Evolutionary conservation across 805 yeast species (phyloP), one percentile per base, ranked within the genome.

Genomic region (Starmerella apicola): DNA sequence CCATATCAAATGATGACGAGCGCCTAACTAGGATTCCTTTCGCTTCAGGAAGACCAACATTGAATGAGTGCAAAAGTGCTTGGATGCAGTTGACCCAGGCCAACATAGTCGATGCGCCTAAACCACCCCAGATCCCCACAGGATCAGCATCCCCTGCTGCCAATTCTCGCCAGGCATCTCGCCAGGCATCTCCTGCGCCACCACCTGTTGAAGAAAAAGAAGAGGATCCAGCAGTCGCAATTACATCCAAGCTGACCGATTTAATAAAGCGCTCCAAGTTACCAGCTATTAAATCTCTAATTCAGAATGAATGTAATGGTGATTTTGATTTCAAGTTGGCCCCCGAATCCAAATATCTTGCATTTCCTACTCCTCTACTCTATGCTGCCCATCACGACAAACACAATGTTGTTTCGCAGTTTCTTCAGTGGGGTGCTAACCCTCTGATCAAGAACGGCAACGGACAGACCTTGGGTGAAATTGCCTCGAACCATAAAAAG

Each of bases 41-140:
- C 61, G 78, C 95, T 0, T 88, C 98, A 0, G 74, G 73, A 41
- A 69, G 95, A 48, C 94, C 97, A 1, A 86, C 95, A 0, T 67
- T 79, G 0, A 62, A 72, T 2, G 97, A 86, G 56, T 62, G 91
- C 50, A 81, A 77, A 52, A 70, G 75, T 35, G 84, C 93, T 0
- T 91, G 97, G 97, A 66, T 72, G 21, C 78, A 78, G 48, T 63
- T 91, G 42, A 66, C 85, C 0, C 74, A 78, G 49, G 60, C 82
- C 48, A 62, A 65, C 29, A 55, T 73, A 1, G 58, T 70, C 5
- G 71, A 72, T 8, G 59, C 67, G n/a, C 88, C 94, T 1, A 62
- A 67, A 47, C 59, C 65, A 3, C 62, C 67, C 5, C 42, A 52
- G 9, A 44, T 60, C 49, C 54, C 58, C 17, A 16, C 39, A 7